Evolutionary conservation across 2,329 filamentous ascomycete genomes (phyloP).

Genomic region (Colletotrichum lini): DNA sequence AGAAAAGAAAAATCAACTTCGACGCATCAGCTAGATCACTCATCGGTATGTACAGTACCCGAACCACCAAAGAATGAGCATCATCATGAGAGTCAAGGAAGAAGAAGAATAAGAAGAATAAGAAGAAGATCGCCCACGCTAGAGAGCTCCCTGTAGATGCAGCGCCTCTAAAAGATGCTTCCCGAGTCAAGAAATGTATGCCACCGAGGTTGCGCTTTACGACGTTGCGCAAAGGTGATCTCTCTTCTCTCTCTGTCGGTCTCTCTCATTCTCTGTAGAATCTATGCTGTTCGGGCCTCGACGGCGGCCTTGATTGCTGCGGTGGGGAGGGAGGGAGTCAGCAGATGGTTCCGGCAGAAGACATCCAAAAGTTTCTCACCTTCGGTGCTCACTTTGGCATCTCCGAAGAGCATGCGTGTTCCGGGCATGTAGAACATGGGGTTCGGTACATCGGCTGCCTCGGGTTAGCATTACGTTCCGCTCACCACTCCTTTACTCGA

Average conservation of each 20-base stretch:
- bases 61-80: neutral
- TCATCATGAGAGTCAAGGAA: too few species aligned
- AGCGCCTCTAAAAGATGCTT: slow-evolving; percentile 38
- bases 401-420: slow-evolving; percentile 92
- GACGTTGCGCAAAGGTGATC: slow-evolving; percentile 28
- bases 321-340: slow-evolving; percentile 41
- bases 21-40: neutral
- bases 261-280: slow-evolving; percentile 8
- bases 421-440: slow-evolving; percentile 95
- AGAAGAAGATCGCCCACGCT: neutral
- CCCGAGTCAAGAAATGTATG: slow-evolving; percentile 7
- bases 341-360: neutral
- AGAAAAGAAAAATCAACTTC: neutral
- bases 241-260: neutral
- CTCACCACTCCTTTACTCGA: neutral
- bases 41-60: neutral
- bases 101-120: neutral
- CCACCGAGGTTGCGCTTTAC: slow-evolving; percentile 20
- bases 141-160: slow-evolving; percentile 38
- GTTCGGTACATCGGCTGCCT: slow-evolving; percentile 85
- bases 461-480: slow-evolving; percentile 16
- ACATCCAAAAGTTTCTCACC: slow-evolving; percentile 62
- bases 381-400: slow-evolving; percentile 88
- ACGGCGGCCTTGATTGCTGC: slow-evolving; percentile 59
- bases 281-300: slow-evolving; percentile 47